phyloP scores from a whole-genome alignment of 192 early-diverging fungal genomes.

The Coemansia sp. region DNA sequence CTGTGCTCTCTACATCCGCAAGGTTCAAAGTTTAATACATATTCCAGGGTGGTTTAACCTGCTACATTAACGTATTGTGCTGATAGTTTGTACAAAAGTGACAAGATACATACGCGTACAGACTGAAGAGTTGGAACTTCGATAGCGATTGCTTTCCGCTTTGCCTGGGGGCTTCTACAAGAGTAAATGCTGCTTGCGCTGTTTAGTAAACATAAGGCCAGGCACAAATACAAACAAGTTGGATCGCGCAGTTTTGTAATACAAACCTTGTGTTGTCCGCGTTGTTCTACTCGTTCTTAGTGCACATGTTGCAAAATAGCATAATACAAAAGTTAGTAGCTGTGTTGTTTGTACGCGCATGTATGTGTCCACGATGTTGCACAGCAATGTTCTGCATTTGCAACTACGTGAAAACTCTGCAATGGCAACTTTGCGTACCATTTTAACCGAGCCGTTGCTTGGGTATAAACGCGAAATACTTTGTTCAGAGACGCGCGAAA shows the following conservation, averaged over 20 bases:
- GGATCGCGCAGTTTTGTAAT: background rate
- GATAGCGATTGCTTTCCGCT: conserved; percentile 9
- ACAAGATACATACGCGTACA: conserved; percentile 6
- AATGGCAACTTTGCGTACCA: background rate
- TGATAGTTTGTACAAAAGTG: background rate
- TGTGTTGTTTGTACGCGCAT: background rate
- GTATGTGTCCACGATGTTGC: background rate
- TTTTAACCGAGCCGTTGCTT: background rate
- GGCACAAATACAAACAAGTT: background rate
- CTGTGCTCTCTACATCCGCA: background rate
- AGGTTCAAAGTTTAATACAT: background rate
- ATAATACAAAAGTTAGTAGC: background rate
- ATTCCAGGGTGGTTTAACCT: no score
- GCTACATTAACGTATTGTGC: background rate
- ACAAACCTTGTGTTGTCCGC: conserved; percentile 12
- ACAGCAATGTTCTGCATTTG: background rate
- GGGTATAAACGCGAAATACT: background rate
- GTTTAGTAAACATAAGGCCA: background rate
- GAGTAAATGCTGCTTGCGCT: background rate
- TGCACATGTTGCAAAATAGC: background rate
- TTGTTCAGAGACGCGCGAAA: background rate
- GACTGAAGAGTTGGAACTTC: conserved; percentile 9
- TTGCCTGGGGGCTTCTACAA: conserved; percentile 4
- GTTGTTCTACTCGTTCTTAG: conserved; percentile 12
- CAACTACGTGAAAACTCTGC: background rate